Evolutionary conservation across 805 yeast genomes (phyloP), one percentile per base, ranked within the genome.

Genomic region (Candida vartiovaarae): DNA sequence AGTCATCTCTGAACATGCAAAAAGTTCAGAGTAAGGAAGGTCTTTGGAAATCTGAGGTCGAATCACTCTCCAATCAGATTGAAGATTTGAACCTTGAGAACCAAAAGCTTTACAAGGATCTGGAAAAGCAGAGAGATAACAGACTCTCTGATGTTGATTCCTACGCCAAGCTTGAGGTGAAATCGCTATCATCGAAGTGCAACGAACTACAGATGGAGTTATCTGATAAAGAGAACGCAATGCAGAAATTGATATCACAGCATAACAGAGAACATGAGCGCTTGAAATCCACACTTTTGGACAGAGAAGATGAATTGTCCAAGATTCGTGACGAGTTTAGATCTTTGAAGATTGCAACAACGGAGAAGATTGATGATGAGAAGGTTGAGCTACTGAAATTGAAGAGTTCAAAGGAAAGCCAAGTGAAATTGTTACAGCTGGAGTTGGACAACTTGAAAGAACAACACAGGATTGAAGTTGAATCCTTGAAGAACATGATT

Each of bases 391-490:
- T 68, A 31, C 34, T 65, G 45, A 67, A 53, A 49, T 57, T 64
- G 1, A 70, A 67, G 43, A 48, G 64, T 4, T 59, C 58, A 5
- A 62, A 66, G 43, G 76, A 74, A 43, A 61, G 65, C 8, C 62
- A 66, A 40, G 55, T 69, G 32, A 64, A 65, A 31, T 48, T 64
- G 24, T 46, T 68, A 23, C 63, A 63, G 42, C 52, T 60, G 24
- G 80, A 75, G 27, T 57, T 65, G 35, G 67, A 65, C 10, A 61
- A 61, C 23, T 36, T 66, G 35, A 64, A 62, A 45, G 62, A 60
- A 6, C 68, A 63, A 27, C 56, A 65, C 43, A 66, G 66, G 40
- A 51, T 56, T 31, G 71, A 73, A 45, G 45, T 64, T 15, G 58
- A 56, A n/a, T 53, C 56, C 28, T 62, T 62, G 47, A 63, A 66